Evolutionary conservation across 768 basidiomycete genomes (phyloP).

Genomic region (Russula vinacea): DNA sequence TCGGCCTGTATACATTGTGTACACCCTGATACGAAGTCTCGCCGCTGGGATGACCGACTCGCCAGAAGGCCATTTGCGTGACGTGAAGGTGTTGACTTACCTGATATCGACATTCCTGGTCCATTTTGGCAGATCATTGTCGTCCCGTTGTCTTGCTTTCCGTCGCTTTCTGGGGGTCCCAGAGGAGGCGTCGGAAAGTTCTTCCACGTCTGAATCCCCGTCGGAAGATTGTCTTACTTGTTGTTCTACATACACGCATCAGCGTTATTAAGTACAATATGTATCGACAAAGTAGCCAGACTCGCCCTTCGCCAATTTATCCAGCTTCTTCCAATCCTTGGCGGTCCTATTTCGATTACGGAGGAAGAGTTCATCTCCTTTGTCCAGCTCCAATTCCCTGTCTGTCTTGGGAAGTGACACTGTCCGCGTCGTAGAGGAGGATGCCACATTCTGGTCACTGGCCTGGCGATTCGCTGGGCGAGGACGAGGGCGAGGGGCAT

Average conservation of each 20-base stretch:
- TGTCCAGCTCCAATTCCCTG: slow-evolving; percentile 39
- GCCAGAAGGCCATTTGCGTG: background rate
- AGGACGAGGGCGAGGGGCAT: slow-evolving; percentile 31
- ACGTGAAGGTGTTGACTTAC: slow-evolving; percentile 16
- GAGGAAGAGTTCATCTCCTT: slow-evolving; percentile 69
- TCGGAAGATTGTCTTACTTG: slow-evolving; percentile 12
- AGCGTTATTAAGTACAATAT: background rate
- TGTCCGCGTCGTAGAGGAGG: slow-evolving; percentile 15
- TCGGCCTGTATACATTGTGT: background rate
- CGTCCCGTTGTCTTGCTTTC: slow-evolving; percentile 22
- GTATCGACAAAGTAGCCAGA: background rate
- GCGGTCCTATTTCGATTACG: slow-evolving; percentile 57
- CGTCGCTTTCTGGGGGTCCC: slow-evolving; percentile 28
- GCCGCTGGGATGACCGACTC: background rate
- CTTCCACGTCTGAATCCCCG: slow-evolving; percentile 32
- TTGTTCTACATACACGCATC: slow-evolving; percentile 18
- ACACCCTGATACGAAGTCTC: background rate
- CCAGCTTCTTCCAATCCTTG: slow-evolving; percentile 58
- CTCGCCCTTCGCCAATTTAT: slow-evolving; percentile 56
- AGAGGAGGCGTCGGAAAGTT: slow-evolving; percentile 12
- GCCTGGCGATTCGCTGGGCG: slow-evolving; percentile 29
- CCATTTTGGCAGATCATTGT: slow-evolving; percentile 27
- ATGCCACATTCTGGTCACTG: slow-evolving; percentile 20
- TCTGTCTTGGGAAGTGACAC: slow-evolving; percentile 21
- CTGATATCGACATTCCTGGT: slow-evolving; percentile 22